Evolutionary conservation across 352 stramenopile genomes (phyloP).

Genomic region (Bremia lactucae): DNA sequence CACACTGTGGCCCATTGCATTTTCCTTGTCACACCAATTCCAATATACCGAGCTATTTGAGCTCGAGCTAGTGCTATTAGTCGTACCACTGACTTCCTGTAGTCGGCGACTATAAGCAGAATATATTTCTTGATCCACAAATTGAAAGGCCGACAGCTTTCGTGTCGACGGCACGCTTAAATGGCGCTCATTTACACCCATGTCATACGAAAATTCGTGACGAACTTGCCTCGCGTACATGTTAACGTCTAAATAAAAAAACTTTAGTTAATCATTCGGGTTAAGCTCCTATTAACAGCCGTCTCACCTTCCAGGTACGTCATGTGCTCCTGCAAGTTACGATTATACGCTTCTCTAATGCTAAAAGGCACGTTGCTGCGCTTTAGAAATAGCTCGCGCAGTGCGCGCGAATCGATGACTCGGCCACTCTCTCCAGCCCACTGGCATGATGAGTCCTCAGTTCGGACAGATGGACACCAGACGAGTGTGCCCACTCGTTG

Average conservation of each 20-base stretch:
- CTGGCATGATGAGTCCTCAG: constrained; percentile 27
- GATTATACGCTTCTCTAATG: constrained; percentile 15
- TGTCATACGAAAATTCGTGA: constrained; percentile 54
- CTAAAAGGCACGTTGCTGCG: constrained; percentile 16
- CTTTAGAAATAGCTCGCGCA: constrained; percentile 40
- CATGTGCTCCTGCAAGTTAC: constrained; percentile 62
- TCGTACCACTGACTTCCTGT: constrained; percentile 15
- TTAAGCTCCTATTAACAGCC: background rate
- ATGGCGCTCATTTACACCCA: constrained; percentile 62
- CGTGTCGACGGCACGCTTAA: constrained; percentile 27
- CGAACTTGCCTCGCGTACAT: constrained; percentile 42
- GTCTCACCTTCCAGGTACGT: constrained; percentile 60
- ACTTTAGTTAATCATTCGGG: constrained; percentile 1
- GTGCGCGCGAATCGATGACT: constrained; percentile 26
- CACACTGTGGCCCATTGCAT: constrained; percentile 44
- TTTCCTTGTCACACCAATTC: constrained; percentile 65
- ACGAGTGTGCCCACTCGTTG: constrained; percentile 45
- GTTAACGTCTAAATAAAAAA: constrained; percentile 36
- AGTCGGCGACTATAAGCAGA: constrained; percentile 19
- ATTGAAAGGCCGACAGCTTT: constrained; percentile 29
- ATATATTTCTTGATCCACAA: constrained; percentile 51
- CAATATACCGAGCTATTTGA: constrained; percentile 22
- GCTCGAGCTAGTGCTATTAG: constrained; percentile 13
- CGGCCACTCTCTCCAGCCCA: constrained; percentile 42
- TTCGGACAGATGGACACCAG: constrained; percentile 20